Evolutionary conservation across 2,329 filamentous ascomycete species (phyloP), one percentile per base, ranked within the genome.

Genomic region (Hypoxylon sp.): DNA sequence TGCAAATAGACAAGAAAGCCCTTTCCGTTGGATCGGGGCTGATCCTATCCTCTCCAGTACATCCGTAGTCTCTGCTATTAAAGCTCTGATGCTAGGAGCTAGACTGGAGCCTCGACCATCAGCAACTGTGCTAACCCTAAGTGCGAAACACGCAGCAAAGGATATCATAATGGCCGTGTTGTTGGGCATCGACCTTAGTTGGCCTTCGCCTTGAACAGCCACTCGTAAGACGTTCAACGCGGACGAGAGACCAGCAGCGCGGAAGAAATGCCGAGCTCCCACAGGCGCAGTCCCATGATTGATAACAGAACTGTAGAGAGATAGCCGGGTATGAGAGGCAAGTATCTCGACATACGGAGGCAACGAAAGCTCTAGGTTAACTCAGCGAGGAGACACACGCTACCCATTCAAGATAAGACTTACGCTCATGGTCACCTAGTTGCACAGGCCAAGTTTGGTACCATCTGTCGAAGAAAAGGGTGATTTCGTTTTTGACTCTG

Each of bases 91-190:
- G 70, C 89, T 91, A 0, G 89, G 88, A 0, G 88, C 89, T 0
- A 91, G 77, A 57, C 85, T 86, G 0, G 86, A 89, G 44, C 78
- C 81, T 63, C 84, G 85, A 30, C 85, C 88, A 0, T 85, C 83
- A 2, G 88, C 84, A 53, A 88, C 87, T 0, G 88, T 85, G 71
- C 88, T 90, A 3, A 92, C 82, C 8, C 88, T 86, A n/a, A 92
- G 79, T 0, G 90, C 89, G 68, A 91, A 91, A 73, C 89, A 91
- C 3, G 90, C 90, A 0, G 91, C 91, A 70, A 92, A 93, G 1
- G 90, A 91, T 11, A 93, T 92, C 91, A 93, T 93, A 70, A 93
- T 92, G 61, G 91, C 88, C 0, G 91, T 92, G 72, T 93, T 93
- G 78, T 93, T 93, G 0, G 91, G 91, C 91, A 93, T 93, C 0